Base-by-base conservation (phyloP, 306 rosid genomes). In the Quercus ilex region DNA sequence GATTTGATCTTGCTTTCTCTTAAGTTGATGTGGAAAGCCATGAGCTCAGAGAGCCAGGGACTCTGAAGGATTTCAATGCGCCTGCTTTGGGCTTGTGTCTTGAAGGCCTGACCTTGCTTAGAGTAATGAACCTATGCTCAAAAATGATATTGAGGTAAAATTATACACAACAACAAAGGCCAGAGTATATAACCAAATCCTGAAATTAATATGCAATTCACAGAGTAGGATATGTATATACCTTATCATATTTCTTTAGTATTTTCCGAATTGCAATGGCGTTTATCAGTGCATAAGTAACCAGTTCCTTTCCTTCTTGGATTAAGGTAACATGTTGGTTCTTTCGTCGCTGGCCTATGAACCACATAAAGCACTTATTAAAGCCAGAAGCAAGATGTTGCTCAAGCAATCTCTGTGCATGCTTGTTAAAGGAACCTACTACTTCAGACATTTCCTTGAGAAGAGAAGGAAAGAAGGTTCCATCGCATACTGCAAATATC, bases 31-130 rank as follows among this genome's bases (percentile, higher is more conserved):
- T 93, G 93, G 81, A 95, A 91, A 63, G 99, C 97, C 89, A 95
- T 91, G 33, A 95, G 96, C 78, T 95, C 98, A 69, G 89, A 95
- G 26, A 95, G 88, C 99, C 97, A 91, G 5, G 99, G 99, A 79
- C 96, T 93, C 77, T 91, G 98, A 78, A 95, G 99, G 75, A 95
- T 91, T 74, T 91, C 98, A 77, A 88, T 85, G 75, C 86, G 99
- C 92, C 83, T 86, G 25, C 93, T 90, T 78, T 91, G 98, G 3
- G 89, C 88, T 74, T 89, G 90, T 25, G 96, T 91, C 90, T 88
- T 95, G 72, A 92, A 95, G 18, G 92, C 74, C 62, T 92, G 97
- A 56, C 98, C 98, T 88, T 91, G 96, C 83, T 86, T 93, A 14
- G 98, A 95, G 86, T 76, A 89, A 85, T 95, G 98, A 83, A 92